Evolutionary conservation across 495 filamentous ascomycete species (phyloP).

Genomic region (Chaetomium fimeti): DNA sequence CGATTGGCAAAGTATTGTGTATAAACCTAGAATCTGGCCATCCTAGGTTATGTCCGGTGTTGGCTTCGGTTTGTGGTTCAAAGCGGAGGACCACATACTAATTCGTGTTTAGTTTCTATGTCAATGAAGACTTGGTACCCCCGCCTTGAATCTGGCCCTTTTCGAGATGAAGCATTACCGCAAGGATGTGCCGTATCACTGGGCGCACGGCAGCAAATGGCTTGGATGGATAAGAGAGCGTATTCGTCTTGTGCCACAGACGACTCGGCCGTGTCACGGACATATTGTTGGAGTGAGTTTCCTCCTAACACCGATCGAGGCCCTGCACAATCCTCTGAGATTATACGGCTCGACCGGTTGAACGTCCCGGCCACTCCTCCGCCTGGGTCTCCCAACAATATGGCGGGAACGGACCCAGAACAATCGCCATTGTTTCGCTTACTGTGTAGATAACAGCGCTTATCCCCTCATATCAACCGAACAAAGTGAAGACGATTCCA

Average conservation of each 20-base stretch:
- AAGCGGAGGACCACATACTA: conserved; percentile 13
- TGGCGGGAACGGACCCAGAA: neutral
- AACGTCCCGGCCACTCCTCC: neutral
- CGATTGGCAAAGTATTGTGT: conserved; percentile 23
- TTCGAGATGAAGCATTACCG: neutral
- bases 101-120: neutral
- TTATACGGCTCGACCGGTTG: neutral
- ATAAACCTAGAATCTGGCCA: conserved; percentile 8
- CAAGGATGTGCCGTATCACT: neutral
- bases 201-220: neutral
- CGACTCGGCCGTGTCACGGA: neutral
- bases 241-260: too few species aligned
- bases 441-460: neutral
- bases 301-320: neutral
- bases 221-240: neutral
- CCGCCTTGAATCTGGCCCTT: neutral
- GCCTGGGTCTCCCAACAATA: neutral
- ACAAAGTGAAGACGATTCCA: neutral
- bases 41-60: conserved; percentile 7
- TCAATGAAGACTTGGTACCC: neutral
- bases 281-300: neutral
- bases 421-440: conserved; percentile 10
- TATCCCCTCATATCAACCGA: neutral
- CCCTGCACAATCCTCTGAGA: neutral
- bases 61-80: neutral